phyloP scores from a whole-genome alignment of 2,329 filamentous ascomycete species.

The Phaeosphaeriaceae sp. region DNA sequence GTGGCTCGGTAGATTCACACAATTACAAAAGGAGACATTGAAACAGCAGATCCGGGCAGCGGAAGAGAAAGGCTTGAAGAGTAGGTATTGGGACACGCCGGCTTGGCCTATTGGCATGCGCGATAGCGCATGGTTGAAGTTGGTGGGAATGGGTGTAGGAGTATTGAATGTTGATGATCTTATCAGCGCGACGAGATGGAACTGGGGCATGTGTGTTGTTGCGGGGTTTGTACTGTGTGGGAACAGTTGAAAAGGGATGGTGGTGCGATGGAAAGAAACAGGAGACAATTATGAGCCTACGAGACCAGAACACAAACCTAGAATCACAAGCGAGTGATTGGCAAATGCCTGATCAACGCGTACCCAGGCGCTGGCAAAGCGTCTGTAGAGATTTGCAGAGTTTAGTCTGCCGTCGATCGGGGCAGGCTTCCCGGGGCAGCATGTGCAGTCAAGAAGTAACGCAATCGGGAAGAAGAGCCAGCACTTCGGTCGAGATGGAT shows the following conservation, averaged over 20 bases:
- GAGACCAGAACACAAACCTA: neutral
- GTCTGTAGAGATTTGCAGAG: too few relatives aligned
- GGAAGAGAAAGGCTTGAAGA: conserved; percentile 22
- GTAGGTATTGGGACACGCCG: conserved; percentile 33
- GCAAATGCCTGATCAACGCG: too few relatives aligned
- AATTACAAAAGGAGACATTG: conserved; percentile 20
- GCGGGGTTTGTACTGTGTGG: conserved; percentile 33
- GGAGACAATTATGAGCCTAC: neutral
- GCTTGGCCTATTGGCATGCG: conserved; percentile 27
- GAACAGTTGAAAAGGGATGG: conserved; percentile 18
- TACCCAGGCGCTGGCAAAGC: too few relatives aligned
- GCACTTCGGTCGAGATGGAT: too few relatives aligned
- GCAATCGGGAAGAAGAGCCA: too few relatives aligned
- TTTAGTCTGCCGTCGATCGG: too few relatives aligned
- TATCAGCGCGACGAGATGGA: conserved; percentile 28
- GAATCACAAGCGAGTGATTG: too few relatives aligned
- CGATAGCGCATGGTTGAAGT: conserved; percentile 25
- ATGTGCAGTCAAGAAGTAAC: too few relatives aligned
- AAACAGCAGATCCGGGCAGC: conserved; percentile 29
- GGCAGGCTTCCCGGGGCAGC: too few relatives aligned
- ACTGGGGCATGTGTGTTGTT: conserved; percentile 36
- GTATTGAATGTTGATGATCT: conserved; percentile 32
- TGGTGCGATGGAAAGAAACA: neutral
- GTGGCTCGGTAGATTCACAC: conserved; percentile 16
- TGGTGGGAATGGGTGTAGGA: conserved; percentile 21